Base-by-base conservation (phyloP, 805 yeast species). In the Wickerhamiella parazyma region DNA sequence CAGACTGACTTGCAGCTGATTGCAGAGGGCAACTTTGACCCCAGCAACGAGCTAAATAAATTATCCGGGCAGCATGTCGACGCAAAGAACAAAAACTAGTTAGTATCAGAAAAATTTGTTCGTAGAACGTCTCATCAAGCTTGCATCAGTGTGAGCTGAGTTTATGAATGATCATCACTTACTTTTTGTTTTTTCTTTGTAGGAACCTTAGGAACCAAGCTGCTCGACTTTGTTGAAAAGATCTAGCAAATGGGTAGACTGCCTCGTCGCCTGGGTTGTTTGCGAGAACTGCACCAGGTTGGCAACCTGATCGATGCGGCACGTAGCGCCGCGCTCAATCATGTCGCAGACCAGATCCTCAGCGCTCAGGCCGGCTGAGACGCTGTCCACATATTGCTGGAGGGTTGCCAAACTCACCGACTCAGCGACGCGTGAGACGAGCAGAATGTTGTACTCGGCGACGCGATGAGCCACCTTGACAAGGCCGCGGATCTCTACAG, bases 1-100 rank as follows among this genome's bases (percentile, higher is more conserved):
- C 95, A 87, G 55, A 89, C 84, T 46, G 83, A 84, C 42, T 82
- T 80, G 51, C 85, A 78, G 33, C 79, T 82, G 48, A 66, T 89
- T 46, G 76, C 85, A 1, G 62, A 68, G 2, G 98, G 98, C 1
- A 71, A 89, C 45, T 86, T 81, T 57, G 79, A 87, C 57, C 76
- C 96, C 1, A 65, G 69, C 38, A 87, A 78, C 48, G 97, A 89
- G 62, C 72, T 84, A 71, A 66, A 67, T 47, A 85, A 83, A 60
- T 67, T 86, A 42, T 25, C 40, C 6, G 46, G 36, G 19, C 40
- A 44, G 42, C 42, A 34, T 19, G 46, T 44, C 14, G 24, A 22
- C 22, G 33, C 25, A 36, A 17, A 29, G 28, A 11, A 19, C n/a
- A n/a, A 28, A 29, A 16, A n/a, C 36, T 29, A 25, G 42, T 39